These are phyloP conservation scores for Rhodotorula taiwanensis DNA, from an alignment of 768 basidiomycete species.

Conservation along the genomic window DNA sequence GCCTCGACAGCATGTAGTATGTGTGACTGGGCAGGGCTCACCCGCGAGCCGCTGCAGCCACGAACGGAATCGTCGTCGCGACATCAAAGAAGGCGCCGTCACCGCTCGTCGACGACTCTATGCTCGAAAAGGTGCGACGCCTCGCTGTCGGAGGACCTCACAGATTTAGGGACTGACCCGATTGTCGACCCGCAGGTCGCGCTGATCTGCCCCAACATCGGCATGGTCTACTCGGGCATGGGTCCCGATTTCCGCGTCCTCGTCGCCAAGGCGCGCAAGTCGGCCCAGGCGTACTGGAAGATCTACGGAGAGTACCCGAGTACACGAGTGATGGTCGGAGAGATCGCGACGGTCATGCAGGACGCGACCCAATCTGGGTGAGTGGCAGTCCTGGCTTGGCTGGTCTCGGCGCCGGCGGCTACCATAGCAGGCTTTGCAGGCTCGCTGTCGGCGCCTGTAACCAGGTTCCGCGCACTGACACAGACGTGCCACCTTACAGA, in stretches of 20 bases:
- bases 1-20: no score
- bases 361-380: slow-evolving; percentile 98
- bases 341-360: slow-evolving; percentile 97
- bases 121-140: slow-evolving; percentile 67
- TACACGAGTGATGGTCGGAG: slow-evolving; percentile 89
- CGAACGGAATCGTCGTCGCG: slow-evolving; percentile 98
- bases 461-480: no score
- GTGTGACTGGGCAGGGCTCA: no score
- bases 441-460: no score
- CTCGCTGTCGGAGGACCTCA: background rate
- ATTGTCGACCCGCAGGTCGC: slow-evolving; percentile 47
- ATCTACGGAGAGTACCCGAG: slow-evolving; percentile 97
- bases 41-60: slow-evolving; percentile 63
- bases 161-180: no score
- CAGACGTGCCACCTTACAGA: slow-evolving; percentile 49
- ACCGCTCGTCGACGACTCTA: slow-evolving; percentile 92
- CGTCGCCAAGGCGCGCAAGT: slow-evolving; percentile 89
- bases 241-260: slow-evolving; percentile 96
- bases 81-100: slow-evolving; percentile 99
- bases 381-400: slow-evolving; percentile 41
- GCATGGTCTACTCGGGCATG: slow-evolving; percentile 99
- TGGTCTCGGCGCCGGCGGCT: slow-evolving; percentile 1
- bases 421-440: no score
- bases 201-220: slow-evolving; percentile 95
- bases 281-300: slow-evolving; percentile 99